Evolutionary conservation across 805 yeast genomes (phyloP).

Genomic region (Phaffomyces thermotolerans): DNA sequence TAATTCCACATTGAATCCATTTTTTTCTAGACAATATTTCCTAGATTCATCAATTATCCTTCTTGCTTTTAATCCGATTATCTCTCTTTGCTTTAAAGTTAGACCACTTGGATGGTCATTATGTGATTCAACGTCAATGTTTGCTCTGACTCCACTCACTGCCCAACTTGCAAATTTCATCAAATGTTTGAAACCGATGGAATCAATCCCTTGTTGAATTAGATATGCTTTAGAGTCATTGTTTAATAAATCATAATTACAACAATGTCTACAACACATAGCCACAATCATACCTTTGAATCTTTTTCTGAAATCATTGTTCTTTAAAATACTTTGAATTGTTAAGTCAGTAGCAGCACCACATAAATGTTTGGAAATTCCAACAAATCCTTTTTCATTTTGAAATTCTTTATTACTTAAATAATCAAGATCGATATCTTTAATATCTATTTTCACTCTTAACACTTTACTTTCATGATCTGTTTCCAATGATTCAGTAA

Average conservation of each 20-base stretch:
- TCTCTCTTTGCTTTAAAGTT: slow-evolving; percentile 41
- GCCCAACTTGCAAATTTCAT: slow-evolving; percentile 83
- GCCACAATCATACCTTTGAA: slow-evolving; percentile 69
- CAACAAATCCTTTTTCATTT: slow-evolving; percentile 32
- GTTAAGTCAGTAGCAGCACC: slow-evolving; percentile 93
- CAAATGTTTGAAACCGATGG: slow-evolving; percentile 38
- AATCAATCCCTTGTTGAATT: slow-evolving; percentile 20
- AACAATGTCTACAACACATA: slow-evolving; percentile 88
- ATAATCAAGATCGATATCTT: slow-evolving; percentile 53
- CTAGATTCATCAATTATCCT: slow-evolving; percentile 72
- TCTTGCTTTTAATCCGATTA: slow-evolving; percentile 61
- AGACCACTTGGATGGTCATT: slow-evolving; percentile 42
- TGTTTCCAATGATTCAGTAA: slow-evolving; percentile 39
- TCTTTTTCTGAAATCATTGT: slow-evolving; percentile 22
- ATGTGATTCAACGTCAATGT: slow-evolving; percentile 31
- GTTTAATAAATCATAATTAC: slow-evolving; percentile 52
- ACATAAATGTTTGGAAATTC: slow-evolving; percentile 82
- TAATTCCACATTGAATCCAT: slow-evolving; percentile 40
- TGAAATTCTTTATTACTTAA: slow-evolving; percentile 29
- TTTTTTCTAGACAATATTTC: slow-evolving; percentile 35
- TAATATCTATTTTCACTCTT: slow-evolving; percentile 69
- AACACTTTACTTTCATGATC: slow-evolving; percentile 26
- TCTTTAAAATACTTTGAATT: slow-evolving; percentile 49
- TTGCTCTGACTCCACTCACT: slow-evolving; percentile 55
- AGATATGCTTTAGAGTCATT: slow-evolving; percentile 19